These are phyloP conservation scores for Mercurialis annua DNA, from an alignment of 345 rosid species.

Conservation along the genomic window DNA sequence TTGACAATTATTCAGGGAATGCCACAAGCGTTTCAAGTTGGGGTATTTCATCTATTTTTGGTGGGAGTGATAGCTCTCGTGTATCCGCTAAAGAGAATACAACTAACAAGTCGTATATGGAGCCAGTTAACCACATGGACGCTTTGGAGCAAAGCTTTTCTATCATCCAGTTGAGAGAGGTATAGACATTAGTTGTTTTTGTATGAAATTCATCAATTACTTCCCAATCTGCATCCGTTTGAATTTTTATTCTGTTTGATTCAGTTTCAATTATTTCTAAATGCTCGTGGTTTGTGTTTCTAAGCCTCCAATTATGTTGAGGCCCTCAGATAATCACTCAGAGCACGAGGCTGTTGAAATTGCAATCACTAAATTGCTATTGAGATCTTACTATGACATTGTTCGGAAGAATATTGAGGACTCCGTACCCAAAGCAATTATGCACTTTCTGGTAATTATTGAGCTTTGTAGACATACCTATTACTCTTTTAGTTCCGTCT, in stretches of 20 bases:
- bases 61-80: conserved; percentile 59
- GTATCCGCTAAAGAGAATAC: conserved; percentile 55
- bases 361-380: conserved; percentile 68
- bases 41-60: conserved; percentile 91
- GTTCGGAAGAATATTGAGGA: conserved; percentile 94
- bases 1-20: conserved; percentile 12
- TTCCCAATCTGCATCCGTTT: not conserved
- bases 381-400: conserved; percentile 89
- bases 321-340: conserved; percentile 81
- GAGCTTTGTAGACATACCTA: not conserved
- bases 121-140: conserved; percentile 45
- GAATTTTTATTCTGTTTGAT: not conserved
- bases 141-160: conserved; percentile 49
- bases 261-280: not conserved
- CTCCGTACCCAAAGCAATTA: conserved; percentile 84
- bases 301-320: conserved; percentile 86
- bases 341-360: conserved; percentile 83
- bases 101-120: conserved; percentile 44
- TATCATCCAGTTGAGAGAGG: conserved; percentile 86
- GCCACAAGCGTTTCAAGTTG: conserved; percentile 54
- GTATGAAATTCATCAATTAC: not conserved
- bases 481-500: not conserved
- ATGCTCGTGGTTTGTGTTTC: conserved; percentile 14
- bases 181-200: conserved; percentile 25
- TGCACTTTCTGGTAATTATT: conserved; percentile 85